phyloP scores from a whole-genome alignment of 805 yeast genomes.

The Scheffersomyces lignosus region DNA sequence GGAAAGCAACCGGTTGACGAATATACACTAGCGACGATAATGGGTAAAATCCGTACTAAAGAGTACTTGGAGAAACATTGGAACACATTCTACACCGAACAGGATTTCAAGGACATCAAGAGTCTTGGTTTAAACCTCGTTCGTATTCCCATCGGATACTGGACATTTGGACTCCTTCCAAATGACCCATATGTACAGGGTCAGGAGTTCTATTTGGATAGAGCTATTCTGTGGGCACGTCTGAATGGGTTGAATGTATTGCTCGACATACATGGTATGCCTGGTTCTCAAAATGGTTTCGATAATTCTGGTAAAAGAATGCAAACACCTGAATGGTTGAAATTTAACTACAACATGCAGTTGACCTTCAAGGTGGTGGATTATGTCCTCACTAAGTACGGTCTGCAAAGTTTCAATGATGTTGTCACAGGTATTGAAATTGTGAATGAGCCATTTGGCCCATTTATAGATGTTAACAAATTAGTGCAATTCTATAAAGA shows the following conservation, averaged over 20 bases:
- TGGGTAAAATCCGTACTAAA: constrained; percentile 62
- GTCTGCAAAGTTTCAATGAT: constrained; percentile 57
- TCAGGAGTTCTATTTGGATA: constrained; percentile 68
- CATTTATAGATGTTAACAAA: constrained; percentile 56
- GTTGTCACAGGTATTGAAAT: constrained; percentile 82
- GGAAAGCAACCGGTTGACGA: constrained; percentile 71
- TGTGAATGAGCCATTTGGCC: constrained; percentile 87
- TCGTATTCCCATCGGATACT: constrained; percentile 90
- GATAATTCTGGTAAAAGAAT: constrained; percentile 89
- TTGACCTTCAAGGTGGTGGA: constrained; percentile 57
- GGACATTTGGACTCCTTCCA: constrained; percentile 72
- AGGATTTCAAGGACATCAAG: constrained; percentile 63
- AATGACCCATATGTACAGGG: constrained; percentile 89
- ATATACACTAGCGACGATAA: constrained; percentile 58
- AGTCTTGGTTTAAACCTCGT: constrained; percentile 75
- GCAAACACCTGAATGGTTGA: constrained; percentile 55
- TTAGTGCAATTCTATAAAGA: constrained; percentile 59
- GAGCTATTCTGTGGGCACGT: constrained; percentile 76
- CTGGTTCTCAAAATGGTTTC: constrained; percentile 95
- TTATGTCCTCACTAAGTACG: constrained; percentile 62
- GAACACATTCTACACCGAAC: constrained; percentile 72
- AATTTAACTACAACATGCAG: constrained; percentile 41
- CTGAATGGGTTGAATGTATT: constrained; percentile 67
- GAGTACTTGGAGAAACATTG: constrained; percentile 66
- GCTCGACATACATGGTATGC: constrained; percentile 93